Evolutionary conservation across 2,329 filamentous ascomycete genomes (phyloP).

Genomic region (Metarhizium anisopliae): DNA sequence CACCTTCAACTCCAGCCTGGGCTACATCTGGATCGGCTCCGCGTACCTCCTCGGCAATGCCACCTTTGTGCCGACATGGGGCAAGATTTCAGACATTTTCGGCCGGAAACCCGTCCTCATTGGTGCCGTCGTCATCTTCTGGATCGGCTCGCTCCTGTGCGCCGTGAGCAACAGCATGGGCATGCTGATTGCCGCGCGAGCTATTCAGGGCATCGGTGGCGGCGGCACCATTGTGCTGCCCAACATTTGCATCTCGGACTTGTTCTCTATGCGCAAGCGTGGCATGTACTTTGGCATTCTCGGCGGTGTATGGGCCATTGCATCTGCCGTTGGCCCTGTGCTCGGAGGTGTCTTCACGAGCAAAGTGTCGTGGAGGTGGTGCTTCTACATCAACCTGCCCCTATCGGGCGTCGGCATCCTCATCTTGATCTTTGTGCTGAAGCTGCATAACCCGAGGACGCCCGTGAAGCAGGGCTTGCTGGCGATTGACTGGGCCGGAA

Average conservation of each 20-base stretch:
- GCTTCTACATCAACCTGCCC: constrained; percentile 56
- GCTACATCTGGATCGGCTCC: constrained; percentile 71
- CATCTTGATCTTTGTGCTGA: constrained; percentile 52
- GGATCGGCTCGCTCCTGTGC: constrained; percentile 44
- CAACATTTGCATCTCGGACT: constrained; percentile 49
- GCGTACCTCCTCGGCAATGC: constrained; percentile 66
- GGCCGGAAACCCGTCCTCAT: constrained; percentile 48
- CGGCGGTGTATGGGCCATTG: constrained; percentile 54
- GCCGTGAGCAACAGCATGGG: constrained; percentile 39
- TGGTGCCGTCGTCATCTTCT: constrained; percentile 41
- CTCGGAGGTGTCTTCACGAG: constrained; percentile 61
- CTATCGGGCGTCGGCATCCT: constrained; percentile 36
- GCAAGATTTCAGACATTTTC: constrained; percentile 50
- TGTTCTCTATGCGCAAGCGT: constrained; percentile 42
- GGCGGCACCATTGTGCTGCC: constrained; percentile 51
- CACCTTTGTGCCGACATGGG: constrained; percentile 60
- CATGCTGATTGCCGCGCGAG: constrained; percentile 45
- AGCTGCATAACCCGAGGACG: constrained; percentile 60
- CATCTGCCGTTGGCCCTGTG: constrained; percentile 56
- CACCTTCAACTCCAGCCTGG: constrained; percentile 55
- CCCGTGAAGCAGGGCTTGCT: constrained; percentile 51
- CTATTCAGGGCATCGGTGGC: constrained; percentile 48
- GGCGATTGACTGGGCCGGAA: constrained; percentile 52
- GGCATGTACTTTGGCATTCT: constrained; percentile 44
- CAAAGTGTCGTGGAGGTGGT: constrained; percentile 60